Conservation (phyloP, 1,284 basidiomycete genomes). For the Takashimella tepidaria region DNA sequence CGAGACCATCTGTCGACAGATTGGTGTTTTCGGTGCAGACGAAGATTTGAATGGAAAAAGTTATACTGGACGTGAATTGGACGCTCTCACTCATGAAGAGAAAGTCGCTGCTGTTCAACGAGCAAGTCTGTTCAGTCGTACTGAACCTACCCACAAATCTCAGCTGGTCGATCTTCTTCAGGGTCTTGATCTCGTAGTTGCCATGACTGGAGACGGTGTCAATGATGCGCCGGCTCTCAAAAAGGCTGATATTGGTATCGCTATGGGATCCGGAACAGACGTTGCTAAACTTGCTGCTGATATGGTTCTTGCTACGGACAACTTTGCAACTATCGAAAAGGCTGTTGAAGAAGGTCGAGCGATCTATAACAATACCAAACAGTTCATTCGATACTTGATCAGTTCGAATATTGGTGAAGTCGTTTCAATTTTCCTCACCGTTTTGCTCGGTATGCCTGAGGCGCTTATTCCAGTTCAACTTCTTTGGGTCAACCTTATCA, state of each 20-base stretch:
- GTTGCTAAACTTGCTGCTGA: constrained; percentile 97
- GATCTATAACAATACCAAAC: constrained; percentile 99
- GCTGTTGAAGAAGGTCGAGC: constrained; percentile 95
- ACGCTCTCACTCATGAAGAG: constrained; percentile 70
- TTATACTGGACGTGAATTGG: constrained; percentile 89
- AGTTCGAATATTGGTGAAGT: constrained; percentile 98
- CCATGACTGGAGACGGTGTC: constrained; percentile 95
- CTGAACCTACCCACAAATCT: constrained; percentile 92
- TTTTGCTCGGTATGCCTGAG: constrained; percentile 96
- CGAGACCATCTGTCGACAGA: constrained; percentile 92
- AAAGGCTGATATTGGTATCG: constrained; percentile 95
- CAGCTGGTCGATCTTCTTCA: constrained; percentile 95
- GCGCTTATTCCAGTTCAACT: constrained; percentile 96
- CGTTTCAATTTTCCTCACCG: constrained; percentile 95
- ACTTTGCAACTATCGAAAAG: constrained; percentile 79
- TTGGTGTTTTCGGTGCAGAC: constrained; percentile 80
- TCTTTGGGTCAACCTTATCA: constrained; percentile 94
- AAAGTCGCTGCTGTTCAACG: constrained; percentile 78
- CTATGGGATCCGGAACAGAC: constrained; percentile 99
- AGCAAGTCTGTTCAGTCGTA: constrained; percentile 85
- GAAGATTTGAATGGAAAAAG: constrained; percentile 86
- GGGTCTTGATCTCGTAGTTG: constrained; percentile 86
- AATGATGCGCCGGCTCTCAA: constrained; percentile 96
- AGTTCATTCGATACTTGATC: constrained; percentile 64
- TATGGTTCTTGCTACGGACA: constrained; percentile 72